A percentile compares a stretch with the other conserved stretches of the same genome.
Evolutionary conservation across 2,329 filamentous ascomycete species (phyloP).

Genomic region (Aureobasidium melanogenum): DNA sequence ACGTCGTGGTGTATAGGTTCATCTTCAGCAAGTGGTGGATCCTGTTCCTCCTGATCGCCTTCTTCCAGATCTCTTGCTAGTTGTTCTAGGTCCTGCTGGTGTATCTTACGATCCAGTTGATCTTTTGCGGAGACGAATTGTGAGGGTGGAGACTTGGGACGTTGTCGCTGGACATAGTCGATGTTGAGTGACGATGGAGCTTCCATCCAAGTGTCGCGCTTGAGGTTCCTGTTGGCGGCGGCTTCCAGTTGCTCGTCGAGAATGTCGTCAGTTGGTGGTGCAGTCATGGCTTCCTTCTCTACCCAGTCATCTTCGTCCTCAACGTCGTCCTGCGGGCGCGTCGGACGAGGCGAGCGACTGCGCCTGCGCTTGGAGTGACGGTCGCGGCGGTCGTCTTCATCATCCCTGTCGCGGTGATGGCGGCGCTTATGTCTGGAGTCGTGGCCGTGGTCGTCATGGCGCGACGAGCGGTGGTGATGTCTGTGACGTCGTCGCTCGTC

Average conservation of each 20-base stretch:
- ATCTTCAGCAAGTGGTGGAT: constrained; percentile 32
- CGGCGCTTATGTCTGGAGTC: constrained; percentile 52
- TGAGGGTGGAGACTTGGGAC: constrained; percentile 40
- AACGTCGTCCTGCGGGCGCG: constrained; percentile 31
- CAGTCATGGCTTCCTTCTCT: constrained; percentile 35
- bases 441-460: constrained; percentile 30
- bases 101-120: constrained; percentile 62
- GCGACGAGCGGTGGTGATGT: constrained; percentile 40
- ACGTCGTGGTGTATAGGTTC: constrained; percentile 54
- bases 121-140: constrained; percentile 40
- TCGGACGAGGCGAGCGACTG: constrained; percentile 23
- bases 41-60: constrained; percentile 37
- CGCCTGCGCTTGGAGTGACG: constrained; percentile 24
- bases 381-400: constrained; percentile 28
- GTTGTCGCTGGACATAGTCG: constrained; percentile 64
- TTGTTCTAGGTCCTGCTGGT: constrained; percentile 72
- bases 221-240: constrained; percentile 33
- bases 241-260: constrained; percentile 35
- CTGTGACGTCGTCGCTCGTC: constrained; percentile 31
- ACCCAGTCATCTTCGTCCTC: constrained; percentile 33
- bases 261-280: constrained; percentile 33
- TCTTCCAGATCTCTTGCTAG: constrained; percentile 55
- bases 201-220: constrained; percentile 92
- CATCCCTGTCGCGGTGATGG: constrained; percentile 40
- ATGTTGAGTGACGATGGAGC: constrained; percentile 72